Evolutionary conservation across 371 early-diverging fungal genomes (phyloP).

Genomic region (Rhizopus delemar): DNA sequence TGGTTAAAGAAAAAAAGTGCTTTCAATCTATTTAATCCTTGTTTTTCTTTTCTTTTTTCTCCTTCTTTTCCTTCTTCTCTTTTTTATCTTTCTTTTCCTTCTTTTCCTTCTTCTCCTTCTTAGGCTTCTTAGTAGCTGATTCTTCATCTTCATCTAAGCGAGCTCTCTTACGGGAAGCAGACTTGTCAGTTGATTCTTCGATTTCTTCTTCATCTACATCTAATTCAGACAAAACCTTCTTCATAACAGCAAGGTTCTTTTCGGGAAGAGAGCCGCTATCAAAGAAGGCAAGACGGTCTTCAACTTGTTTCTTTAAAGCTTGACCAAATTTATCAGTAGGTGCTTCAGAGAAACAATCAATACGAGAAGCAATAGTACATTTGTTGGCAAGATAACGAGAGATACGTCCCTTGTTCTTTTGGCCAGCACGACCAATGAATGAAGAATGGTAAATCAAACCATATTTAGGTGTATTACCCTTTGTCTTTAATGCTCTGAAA

Average conservation of each 20-base stretch:
- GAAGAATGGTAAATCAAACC: constrained; percentile 97
- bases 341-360: constrained; percentile 93
- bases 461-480: constrained; percentile 98
- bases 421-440: constrained; percentile 92
- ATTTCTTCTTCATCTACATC: constrained; percentile 58
- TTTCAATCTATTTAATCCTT: constrained; percentile 36
- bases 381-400: constrained; percentile 99
- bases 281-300: constrained; percentile 93
- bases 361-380: constrained; percentile 95
- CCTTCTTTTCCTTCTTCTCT: constrained; percentile 57
- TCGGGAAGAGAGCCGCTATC: constrained; percentile 86
- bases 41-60: constrained; percentile 59
- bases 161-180: constrained; percentile 36
- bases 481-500: constrained; percentile 97
- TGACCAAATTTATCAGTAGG: constrained; percentile 94
- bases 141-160: constrained; percentile 32
- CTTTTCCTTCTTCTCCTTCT: constrained; percentile 60
- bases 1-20: background rate
- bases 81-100: constrained; percentile 53
- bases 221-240: constrained; percentile 77
- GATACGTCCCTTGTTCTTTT: constrained; percentile 98
- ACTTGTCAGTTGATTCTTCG: constrained; percentile 9
- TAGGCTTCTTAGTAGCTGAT: constrained; percentile 28
- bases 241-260: constrained; percentile 95
- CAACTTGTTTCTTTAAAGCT: constrained; percentile 93